Base-by-base conservation (phyloP, 768 basidiomycete genomes). In the Trametes cubensis region DNA sequence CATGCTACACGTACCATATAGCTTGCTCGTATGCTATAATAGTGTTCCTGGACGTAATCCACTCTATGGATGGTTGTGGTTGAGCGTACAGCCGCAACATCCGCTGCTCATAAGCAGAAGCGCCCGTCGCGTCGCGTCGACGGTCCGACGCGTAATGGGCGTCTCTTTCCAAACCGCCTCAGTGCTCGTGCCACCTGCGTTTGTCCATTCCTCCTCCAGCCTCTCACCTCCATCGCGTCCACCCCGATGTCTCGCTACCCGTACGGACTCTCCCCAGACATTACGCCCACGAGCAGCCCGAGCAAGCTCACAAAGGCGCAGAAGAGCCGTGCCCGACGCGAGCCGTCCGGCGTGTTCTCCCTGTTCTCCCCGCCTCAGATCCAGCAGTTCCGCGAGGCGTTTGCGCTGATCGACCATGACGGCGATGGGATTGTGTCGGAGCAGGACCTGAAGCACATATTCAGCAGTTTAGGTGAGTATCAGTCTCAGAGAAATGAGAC, bases 321-420 rank as follows among this genome's bases (percentile, higher is more conserved):
- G 70, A 88, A 84, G 72, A 84, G 88, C 41, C 84, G 90, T 23
- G 79, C 83, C 17, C 80, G 92, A 51, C 82, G 92, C 18, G 92
- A 94, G 71, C 88, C 91, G 0, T 93, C 91, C 2, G 92, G 90
- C 13, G 89, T 93, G 49, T 93, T 93, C 72, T 88, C 90, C 1
- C 79, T 91, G 42, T 93, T 94, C 75, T 87, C 90, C 69, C 80
- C 93, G 0, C 81, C 88, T 0, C 93, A 95, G 74, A 88, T 96
- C 51, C 94, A 96, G 71, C 94, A 95, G 72, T 95, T 96, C 83
- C 93, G 93, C 64, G 94, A 97, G 74, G 95, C 95, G 0, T 98
- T 98, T 73, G 89, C 92, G 63, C 81, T 97, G 70, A 89, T 97
- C 67, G 95, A 98, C 76, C 89, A 95, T 64, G 93, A 98, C 81